Evolutionary conservation across 768 basidiomycete species (phyloP), one percentile per base, ranked within the genome.

Genomic region (Hericium rajendrae): DNA sequence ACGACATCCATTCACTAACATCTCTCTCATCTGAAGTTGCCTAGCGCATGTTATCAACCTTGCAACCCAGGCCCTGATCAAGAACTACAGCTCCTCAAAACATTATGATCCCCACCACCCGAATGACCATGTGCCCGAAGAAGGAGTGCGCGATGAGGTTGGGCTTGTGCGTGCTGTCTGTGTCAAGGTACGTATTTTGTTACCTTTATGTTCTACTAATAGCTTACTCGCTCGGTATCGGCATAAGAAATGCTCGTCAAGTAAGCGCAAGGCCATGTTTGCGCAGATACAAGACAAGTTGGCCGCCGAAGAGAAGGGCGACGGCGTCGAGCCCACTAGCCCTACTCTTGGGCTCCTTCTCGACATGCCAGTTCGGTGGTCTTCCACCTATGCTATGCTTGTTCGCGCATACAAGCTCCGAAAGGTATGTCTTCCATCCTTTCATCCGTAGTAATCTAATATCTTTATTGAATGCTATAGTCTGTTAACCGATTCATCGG

Each of bases 11-110:
- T 4, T 37, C 26, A 13, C n/a, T 18, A 32, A 41, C 28, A 11
- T 39, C 52, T 26, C 20, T 11, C 20, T 15, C 8, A 1, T 6
- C 24, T 38, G 2, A 39, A 70, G 68, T 15, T 73, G 72, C 55
- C 64, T 70, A 26, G 68, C 67, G 0, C 72, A 73, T 54, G 58
- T 72, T 41, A 68, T 73, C 60, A 73, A 73, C 38, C 64, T 73
- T 0, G 68, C 65, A 2, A 69, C 66, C 0, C 70, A 73, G 49
- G 67, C 61, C 0, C 10, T 73, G n/a, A 59, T 73, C 4, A 55
- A 22, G 0, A 57, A 57, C 4, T 58, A 69, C 43, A 67, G 59
- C 32, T 8, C 32, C 32, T 32, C 32, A 32, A 32, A 32, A 6
- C 32, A 32, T 8, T 72, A 63, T 38, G 58, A 70, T 49, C 68